Percentiles rank a stretch among this genome's conserved stretches.
Evolutionary conservation across 1,139 yeast species (phyloP).

Genomic region (Suhomyces kunorum): DNA sequence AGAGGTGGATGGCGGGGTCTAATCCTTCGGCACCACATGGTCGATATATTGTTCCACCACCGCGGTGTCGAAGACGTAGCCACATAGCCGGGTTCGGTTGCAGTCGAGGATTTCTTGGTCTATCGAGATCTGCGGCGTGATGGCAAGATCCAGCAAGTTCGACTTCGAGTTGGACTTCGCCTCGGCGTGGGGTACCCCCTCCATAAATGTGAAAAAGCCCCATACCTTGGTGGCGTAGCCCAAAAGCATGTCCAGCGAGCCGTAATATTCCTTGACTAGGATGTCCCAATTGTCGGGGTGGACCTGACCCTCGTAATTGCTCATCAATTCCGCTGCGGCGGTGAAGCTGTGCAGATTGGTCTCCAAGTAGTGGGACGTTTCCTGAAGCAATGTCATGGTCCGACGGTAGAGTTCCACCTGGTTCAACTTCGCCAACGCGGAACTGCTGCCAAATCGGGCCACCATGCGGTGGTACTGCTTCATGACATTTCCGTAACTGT

Average conservation of each 20-base stretch:
- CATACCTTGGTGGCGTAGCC: conserved; percentile 30
- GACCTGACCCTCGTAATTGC: conserved; percentile 1
- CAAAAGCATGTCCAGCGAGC: conserved; percentile 31
- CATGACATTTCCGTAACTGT: conserved; percentile 10
- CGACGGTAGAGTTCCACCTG: not conserved
- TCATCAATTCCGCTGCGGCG: conserved; percentile 1
- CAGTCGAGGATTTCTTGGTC: conserved; percentile 25
- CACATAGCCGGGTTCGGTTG: conserved; percentile 22
- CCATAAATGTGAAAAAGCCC: conserved; percentile 30
- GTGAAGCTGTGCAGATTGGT: not conserved
- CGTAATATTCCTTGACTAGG: conserved; percentile 29
- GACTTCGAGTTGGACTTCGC: conserved; percentile 11
- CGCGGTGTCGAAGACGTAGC: conserved; percentile 24
- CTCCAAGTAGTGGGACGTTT: conserved; percentile 1
- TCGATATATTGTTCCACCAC: conserved; percentile 30
- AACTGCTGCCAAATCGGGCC: conserved; percentile 6
- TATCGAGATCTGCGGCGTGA: conserved; percentile 23
- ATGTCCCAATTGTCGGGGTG: conserved; percentile 17
- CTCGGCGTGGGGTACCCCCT: conserved; percentile 12
- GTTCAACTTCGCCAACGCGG: conserved; percentile 4
- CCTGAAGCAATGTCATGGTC: not conserved
- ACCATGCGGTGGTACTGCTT: conserved; percentile 8
- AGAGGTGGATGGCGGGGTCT: too few relatives aligned
- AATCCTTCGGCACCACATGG: conserved; percentile 21
- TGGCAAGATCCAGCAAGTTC: conserved; percentile 11